Evolutionary conservation across 2,329 filamentous ascomycete genomes (phyloP), one percentile per base, ranked within the genome.

Genomic region (Phaeophleospora eucalypticola): DNA sequence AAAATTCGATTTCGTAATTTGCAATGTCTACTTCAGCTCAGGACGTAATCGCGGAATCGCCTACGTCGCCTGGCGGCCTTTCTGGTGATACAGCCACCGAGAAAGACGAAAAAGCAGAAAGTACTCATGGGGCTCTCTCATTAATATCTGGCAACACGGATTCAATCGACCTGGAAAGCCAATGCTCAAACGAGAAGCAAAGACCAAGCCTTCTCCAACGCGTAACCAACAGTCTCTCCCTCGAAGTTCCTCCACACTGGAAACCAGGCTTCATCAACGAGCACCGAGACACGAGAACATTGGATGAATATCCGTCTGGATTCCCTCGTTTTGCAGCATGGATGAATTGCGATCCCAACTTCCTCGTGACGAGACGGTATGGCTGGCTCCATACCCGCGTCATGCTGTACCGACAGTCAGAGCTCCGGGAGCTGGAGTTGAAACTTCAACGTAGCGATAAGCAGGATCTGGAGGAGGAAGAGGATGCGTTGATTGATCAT

Each of bases 321-420:
- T 71, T 65, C 43, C 68, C 68, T 2, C 58, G 61, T 1, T 60
- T 70, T 1, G 67, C 68, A 3, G 62, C 66, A 0, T 70, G 70
- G 44, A 65, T 70, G 38, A 56, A 66, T 2, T 66, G 62, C 39
- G 68, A 71, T 34, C 45, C 62, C 12, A 70, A 68, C 38, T 70
- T 71, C 43, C 57, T 63, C 0, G 48, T 70, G 2, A 69, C 70
- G 42, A 58, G 68, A 6, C 63, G 62, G 3, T 71, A 70, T 43
- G 59, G 57, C 43, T 69, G 68, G 43, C 52, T 71, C 1, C 68
- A 71, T 36, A 62, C 65, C 4, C 66, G 68, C 4, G 51, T 70
- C 1, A 53, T 71, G 7, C 60, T 71, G 1, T 63, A 68, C 36
- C 41, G 68, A 8, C 68, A 71, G 52, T 64, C 65, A 29, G 63